Evolutionary conservation across 2,329 filamentous ascomycete species (phyloP).

Genomic region (Fusarium transvaalense): DNA sequence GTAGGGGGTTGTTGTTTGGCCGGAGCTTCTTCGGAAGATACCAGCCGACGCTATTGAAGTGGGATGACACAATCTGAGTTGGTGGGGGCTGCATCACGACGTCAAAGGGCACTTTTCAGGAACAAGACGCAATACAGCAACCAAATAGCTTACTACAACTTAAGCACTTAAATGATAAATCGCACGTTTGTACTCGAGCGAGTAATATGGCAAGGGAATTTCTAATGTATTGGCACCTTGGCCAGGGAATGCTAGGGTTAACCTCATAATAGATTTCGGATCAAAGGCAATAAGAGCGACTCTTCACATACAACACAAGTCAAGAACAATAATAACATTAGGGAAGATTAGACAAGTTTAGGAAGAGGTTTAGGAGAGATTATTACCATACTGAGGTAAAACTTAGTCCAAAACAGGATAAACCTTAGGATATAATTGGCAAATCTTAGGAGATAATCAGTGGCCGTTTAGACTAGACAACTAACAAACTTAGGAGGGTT

Average conservation of each 20-base stretch:
- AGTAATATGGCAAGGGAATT: not conserved
- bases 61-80: slow-evolving; percentile 28
- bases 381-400: not conserved
- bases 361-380: not conserved
- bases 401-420: not conserved
- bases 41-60: not conserved
- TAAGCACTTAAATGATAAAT: no score
- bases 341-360: not conserved
- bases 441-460: not conserved
- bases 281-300: not conserved
- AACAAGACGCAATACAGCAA: not conserved
- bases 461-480: not conserved
- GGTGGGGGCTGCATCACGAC: slow-evolving; percentile 19
- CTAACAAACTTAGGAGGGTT: not conserved
- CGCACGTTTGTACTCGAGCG: not conserved
- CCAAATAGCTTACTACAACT: not conserved
- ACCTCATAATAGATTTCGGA: not conserved
- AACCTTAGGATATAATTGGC: not conserved
- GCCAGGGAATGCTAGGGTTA: not conserved
- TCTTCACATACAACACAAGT: not conserved
- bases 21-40: slow-evolving; percentile 36
- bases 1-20: slow-evolving; percentile 13
- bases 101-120: slow-evolving; percentile 3
- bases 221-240: not conserved
- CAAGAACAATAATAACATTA: not conserved